phyloP scores from a whole-genome alignment of 2,329 filamentous ascomycete genomes.

The Paecilomyces sp. region DNA sequence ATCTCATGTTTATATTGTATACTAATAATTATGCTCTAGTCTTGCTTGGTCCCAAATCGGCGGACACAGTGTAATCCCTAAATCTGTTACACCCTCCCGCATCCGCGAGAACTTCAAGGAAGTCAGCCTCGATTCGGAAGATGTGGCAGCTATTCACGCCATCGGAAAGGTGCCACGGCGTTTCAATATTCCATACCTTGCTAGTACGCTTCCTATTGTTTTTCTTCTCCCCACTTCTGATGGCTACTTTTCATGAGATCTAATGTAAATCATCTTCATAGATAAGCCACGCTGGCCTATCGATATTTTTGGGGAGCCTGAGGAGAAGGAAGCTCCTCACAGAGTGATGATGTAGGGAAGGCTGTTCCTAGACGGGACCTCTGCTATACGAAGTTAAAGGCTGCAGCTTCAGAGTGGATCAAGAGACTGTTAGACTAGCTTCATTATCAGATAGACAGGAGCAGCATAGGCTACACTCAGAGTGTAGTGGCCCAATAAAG shows the following conservation, averaged over 20 bases:
- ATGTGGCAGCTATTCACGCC: constrained; percentile 26
- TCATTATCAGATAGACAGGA: too few relatives aligned
- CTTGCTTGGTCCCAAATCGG: constrained; percentile 35
- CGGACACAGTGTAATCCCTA: constrained; percentile 35
- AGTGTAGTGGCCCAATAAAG: too few relatives aligned
- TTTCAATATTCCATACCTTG: constrained; percentile 28
- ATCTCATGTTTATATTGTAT: background rate
- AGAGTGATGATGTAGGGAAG: constrained; percentile 26
- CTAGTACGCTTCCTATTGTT: constrained; percentile 4
- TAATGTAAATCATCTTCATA: too few relatives aligned
- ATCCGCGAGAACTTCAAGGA: constrained; percentile 39
- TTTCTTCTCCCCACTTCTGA: too few relatives aligned
- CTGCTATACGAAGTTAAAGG: too few relatives aligned
- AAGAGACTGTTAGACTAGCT: too few relatives aligned
- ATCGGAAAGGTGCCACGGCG: constrained; percentile 27
- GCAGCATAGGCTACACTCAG: too few relatives aligned
- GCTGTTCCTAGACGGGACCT: too few relatives aligned
- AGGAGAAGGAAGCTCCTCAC: constrained; percentile 45
- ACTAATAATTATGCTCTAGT: constrained; percentile 4
- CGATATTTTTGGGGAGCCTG: constrained; percentile 49
- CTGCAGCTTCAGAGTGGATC: too few relatives aligned
- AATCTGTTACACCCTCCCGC: constrained; percentile 35
- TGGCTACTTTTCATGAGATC: too few relatives aligned
- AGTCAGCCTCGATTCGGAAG: constrained; percentile 24
- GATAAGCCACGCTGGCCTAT: constrained; percentile 50